phyloP scores from a whole-genome alignment of 371 early-diverging fungal genomes.

The Fennellomyces sp. region DNA sequence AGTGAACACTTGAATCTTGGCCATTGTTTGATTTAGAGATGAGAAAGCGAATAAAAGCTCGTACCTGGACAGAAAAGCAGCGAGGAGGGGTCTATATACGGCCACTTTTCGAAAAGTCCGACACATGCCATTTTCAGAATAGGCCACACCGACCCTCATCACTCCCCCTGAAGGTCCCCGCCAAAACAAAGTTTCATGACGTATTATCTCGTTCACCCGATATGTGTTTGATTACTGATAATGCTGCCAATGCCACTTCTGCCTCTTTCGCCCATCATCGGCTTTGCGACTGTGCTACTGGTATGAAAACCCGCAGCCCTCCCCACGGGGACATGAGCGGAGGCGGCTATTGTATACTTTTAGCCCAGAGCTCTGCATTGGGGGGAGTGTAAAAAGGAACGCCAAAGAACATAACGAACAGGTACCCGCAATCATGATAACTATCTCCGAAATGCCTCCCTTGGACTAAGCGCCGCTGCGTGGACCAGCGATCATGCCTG shows the following conservation, averaged over 20 bases:
- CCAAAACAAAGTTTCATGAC: constrained; percentile 5
- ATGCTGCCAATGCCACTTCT: background rate
- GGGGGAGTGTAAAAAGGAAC: too few species aligned
- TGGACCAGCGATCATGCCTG: constrained; percentile 2
- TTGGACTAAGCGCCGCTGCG: too few species aligned
- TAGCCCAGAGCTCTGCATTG: too few species aligned
- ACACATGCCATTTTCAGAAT: too few species aligned
- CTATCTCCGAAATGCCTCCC: background rate
- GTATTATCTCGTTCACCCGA: background rate
- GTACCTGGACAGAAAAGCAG: background rate
- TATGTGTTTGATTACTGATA: background rate
- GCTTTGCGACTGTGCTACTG: too few species aligned
- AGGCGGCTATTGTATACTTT: too few species aligned
- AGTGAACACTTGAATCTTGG: constrained; percentile 46
- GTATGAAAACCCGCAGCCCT: too few species aligned
- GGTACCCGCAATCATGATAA: background rate
- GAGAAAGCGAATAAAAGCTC: background rate
- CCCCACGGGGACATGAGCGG: too few species aligned
- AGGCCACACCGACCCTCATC: background rate
- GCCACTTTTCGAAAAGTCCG: background rate
- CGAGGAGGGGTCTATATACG: too few species aligned
- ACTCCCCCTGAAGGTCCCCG: background rate
- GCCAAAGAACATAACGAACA: background rate
- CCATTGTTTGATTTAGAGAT: constrained; percentile 3
- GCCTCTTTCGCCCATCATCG: background rate